phyloP scores from a whole-genome alignment of 441 rosid species.

The Aleurites moluccanus region DNA sequence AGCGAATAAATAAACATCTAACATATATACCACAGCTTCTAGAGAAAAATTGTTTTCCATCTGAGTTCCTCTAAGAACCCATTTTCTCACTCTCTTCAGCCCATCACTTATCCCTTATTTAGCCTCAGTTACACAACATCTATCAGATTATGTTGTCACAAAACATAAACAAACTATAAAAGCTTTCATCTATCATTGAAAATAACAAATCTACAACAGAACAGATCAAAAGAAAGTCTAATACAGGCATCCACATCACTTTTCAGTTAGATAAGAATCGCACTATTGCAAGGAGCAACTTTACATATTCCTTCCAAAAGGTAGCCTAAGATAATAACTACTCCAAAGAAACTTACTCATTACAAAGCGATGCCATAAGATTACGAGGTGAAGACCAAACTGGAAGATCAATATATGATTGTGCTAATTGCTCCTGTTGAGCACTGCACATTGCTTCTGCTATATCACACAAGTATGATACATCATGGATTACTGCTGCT shows the following conservation, averaged over 20 bases:
- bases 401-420: slow-evolving; percentile 50
- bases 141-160: not conserved
- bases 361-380: slow-evolving; percentile 66
- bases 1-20: not conserved
- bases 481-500: slow-evolving; percentile 50
- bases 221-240: slow-evolving; percentile 21
- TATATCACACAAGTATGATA: slow-evolving; percentile 56
- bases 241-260: slow-evolving; percentile 1
- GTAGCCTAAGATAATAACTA: not conserved
- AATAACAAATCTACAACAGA: slow-evolving; percentile 21
- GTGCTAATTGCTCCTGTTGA: slow-evolving; percentile 43
- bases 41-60: not conserved
- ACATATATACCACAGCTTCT: not conserved
- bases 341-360: slow-evolving; percentile 31
- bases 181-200: not conserved
- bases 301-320: slow-evolving; percentile 10
- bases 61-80: not conserved
- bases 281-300: slow-evolving; percentile 5
- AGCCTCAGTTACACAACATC: slow-evolving; percentile 8
- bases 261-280: not conserved
- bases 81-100: not conserved
- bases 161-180: not conserved
- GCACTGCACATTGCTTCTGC: slow-evolving; percentile 58
- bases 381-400: slow-evolving; percentile 67
- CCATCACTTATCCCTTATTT: slow-evolving; percentile 11